Percentiles rank a stretch among this genome's conserved stretches.
phyloP scores from a whole-genome alignment of 2,329 filamentous ascomycete genomes.

The Nothomitra cinnamomea region DNA sequence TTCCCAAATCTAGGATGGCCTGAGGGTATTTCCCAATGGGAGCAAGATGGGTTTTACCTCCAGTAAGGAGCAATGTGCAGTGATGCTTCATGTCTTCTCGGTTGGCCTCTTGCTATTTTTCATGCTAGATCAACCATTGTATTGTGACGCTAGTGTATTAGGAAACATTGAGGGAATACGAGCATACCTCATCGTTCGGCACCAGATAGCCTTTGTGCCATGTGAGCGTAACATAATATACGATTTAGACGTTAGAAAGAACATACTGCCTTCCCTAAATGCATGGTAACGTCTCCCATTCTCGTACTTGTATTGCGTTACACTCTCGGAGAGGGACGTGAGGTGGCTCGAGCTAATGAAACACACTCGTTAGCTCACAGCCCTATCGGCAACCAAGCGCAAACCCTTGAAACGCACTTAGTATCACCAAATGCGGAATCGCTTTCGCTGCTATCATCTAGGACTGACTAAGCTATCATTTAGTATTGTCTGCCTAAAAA shows the following conservation, averaged over 20 bases:
- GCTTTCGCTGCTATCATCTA: neutral
- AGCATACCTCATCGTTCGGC: neutral
- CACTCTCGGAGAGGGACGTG: neutral
- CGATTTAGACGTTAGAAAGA: neutral
- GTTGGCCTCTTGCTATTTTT: slow-evolving; percentile 18
- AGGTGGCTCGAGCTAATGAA: neutral
- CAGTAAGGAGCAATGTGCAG: neutral
- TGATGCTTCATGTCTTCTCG: slow-evolving; percentile 38
- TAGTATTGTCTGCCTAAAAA: too few relatives aligned
- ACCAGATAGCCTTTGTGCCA: slow-evolving; percentile 6
- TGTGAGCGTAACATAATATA: too few relatives aligned
- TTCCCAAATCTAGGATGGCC: slow-evolving; percentile 5
- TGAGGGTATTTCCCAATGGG: slow-evolving; percentile 1
- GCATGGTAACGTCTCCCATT: slow-evolving; percentile 2
- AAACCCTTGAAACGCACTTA: neutral
- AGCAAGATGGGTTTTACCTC: neutral
- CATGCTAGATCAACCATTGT: too few relatives aligned
- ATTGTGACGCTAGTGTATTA: too few relatives aligned
- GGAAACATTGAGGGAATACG: neutral
- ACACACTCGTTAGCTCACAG: neutral
- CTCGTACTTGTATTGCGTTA: slow-evolving; percentile 1
- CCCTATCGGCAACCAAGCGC: neutral
- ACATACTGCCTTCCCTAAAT: neutral
- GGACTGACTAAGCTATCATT: neutral
- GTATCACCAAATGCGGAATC: neutral